A percentile compares a stretch with the other conserved stretches of the same genome.
Conservation (phyloP, 805 yeast species). For the Kodamaea sagamina region DNA sequence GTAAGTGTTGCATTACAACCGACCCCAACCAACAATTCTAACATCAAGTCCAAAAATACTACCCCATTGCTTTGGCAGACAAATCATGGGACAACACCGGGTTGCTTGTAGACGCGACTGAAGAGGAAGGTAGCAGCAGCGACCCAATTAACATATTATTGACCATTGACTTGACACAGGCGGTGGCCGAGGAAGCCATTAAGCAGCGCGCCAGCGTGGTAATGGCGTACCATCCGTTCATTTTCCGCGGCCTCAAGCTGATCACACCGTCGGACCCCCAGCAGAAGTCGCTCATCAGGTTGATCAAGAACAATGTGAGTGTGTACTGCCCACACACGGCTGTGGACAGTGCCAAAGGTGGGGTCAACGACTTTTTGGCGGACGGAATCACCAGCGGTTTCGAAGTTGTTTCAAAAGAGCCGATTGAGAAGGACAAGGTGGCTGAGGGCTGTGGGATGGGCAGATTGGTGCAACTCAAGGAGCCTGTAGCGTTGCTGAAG, state of each 20-base stretch:
- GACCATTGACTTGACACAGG: conserved; percentile 80
- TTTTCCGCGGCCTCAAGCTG: conserved; percentile 82
- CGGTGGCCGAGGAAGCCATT: conserved; percentile 87
- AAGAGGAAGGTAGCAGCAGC: conserved; percentile 20
- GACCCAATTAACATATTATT: conserved; percentile 49
- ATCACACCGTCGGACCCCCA: conserved; percentile 70
- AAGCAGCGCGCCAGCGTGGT: conserved; percentile 53
- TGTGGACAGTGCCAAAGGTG: conserved; percentile 87
- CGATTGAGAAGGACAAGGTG: conserved; percentile 47
- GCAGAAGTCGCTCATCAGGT: conserved; percentile 69
- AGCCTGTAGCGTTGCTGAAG: conserved; percentile 43
- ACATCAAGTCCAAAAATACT: conserved; percentile 62
- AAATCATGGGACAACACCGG: conserved; percentile 96
- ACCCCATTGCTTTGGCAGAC: conserved; percentile 83
- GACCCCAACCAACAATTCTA: conserved; percentile 14
- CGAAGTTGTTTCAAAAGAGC: conserved; percentile 24
- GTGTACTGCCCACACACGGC: conserved; percentile 97
- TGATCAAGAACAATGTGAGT: conserved; percentile 75
- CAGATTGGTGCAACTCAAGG: conserved; percentile 54
- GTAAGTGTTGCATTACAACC: conserved; percentile 31
- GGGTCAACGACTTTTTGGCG: conserved; percentile 91
- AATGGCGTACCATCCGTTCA: conserved; percentile 90
- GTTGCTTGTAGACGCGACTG: conserved; percentile 69
- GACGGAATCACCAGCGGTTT: conserved; percentile 50
- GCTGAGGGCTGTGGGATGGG: conserved; percentile 79